Base-by-base conservation (phyloP, 1,139 yeast species). In the Candida anutae region DNA sequence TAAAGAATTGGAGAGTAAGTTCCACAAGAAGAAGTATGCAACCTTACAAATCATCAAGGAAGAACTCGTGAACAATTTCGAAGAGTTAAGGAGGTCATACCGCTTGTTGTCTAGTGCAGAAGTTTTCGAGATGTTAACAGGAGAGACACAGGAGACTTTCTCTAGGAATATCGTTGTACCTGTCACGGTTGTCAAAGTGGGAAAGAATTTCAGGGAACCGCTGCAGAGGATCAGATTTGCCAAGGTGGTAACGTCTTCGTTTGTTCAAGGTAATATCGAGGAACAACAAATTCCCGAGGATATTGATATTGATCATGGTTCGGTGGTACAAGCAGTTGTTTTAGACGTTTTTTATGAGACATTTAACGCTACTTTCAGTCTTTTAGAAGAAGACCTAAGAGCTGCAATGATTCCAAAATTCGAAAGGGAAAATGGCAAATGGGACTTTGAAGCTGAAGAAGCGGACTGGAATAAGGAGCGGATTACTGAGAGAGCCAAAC, bases 81-180 rank as follows among this genome's bases (percentile, higher is more conserved):
- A 78, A 43, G 98, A 90, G 56, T 66, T 82, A 42, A 74, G 98
- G 51, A 65, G 77, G 34, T 69, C 77, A 8, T 78, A 78, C 69
- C 84, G 74, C 40, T 45, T 65, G n/a, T 58, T 88, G 49, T 75
- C 70, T 26, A 74, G 70, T 20, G 62, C 66, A 26, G 95, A 87
- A 48, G 75, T 88, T 5, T 93, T 90, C 67, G 80, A 81, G 33
- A 76, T 85, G 73, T 69, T 90, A 38, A 87, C 98, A 0, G 95
- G 95, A 32, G 97, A 88, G 53, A 74, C 87, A 2, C 61, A 65
- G 6, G 77, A 75, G 29, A 61, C 85, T 1, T 74, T 87, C 53
- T 67, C 70, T 33, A 66, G 70, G 28, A 93, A 90, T 19, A 57
- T 74, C n/a, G 70, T 88, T 27, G 76, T 85, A 14, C 93, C 97